Percentiles rank a stretch among this genome's conserved stretches.
These are phyloP conservation scores for Puccinia polysora DNA, from an alignment of 1,284 basidiomycete species.

Conservation along the genomic window DNA sequence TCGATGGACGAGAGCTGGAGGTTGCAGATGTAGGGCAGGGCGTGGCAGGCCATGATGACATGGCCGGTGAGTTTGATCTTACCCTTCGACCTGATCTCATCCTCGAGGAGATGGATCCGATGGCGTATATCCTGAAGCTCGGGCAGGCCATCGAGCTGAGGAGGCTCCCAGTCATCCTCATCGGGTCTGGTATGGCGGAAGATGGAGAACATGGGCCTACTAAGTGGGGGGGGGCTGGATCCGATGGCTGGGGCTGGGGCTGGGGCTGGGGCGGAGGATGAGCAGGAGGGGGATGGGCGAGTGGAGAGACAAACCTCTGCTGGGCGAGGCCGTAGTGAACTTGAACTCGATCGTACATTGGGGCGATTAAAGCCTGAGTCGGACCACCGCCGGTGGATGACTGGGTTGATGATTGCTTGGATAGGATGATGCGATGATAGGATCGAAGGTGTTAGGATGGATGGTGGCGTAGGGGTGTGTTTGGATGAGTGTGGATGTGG, in stretches of 20 bases:
- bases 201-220: background rate
- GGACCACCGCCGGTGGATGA: too few species aligned
- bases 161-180: slow-evolving; percentile 43
- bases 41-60: slow-evolving; percentile 44
- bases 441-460: too few species aligned
- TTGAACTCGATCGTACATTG: slow-evolving; percentile 38
- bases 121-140: slow-evolving; percentile 31
- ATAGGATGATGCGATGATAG: too few species aligned
- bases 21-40: slow-evolving; percentile 38
- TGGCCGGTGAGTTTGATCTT: slow-evolving; percentile 40
- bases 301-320: slow-evolving; percentile 33
- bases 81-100: slow-evolving; percentile 39
- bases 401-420: too few species aligned
- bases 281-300: background rate
- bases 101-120: slow-evolving; percentile 24
- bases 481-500: too few species aligned
- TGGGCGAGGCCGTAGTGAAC: slow-evolving; percentile 40
- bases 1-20: slow-evolving; percentile 7
- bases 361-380: too few species aligned
- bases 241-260: background rate
- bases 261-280: background rate
- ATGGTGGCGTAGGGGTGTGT: too few species aligned
- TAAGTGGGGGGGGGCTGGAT: background rate
- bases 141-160: slow-evolving; percentile 39
- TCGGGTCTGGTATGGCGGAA: slow-evolving; percentile 17